Conservation (phyloP, 805 yeast genomes). For the Suhomyces faveliae region DNA sequence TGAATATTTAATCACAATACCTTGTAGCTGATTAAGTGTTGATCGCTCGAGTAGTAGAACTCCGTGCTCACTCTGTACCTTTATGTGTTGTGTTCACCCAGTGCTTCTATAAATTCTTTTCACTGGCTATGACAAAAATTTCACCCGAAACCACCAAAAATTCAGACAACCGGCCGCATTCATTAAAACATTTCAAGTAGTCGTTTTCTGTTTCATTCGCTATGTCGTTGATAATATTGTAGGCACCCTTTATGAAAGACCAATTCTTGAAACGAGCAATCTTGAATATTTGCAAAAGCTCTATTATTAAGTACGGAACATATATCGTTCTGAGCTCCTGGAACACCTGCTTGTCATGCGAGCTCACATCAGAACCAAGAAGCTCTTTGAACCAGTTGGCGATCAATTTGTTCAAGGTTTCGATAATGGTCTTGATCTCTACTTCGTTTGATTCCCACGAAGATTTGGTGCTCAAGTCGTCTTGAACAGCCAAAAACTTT, state of each 20-base stretch:
- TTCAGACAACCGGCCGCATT: conserved; percentile 54
- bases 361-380: conserved; percentile 8
- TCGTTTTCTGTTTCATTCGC: conserved; percentile 63
- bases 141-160: conserved; percentile 54
- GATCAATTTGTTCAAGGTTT: conserved; percentile 27
- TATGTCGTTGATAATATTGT: conserved; percentile 57
- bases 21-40: no score
- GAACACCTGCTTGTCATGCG: conserved; percentile 38
- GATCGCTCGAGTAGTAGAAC: no score
- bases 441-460: conserved; percentile 31
- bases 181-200: conserved; percentile 59
- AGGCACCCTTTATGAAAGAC: conserved; percentile 54
- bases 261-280: conserved; percentile 36
- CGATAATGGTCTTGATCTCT: conserved; percentile 34
- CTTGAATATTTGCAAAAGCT: conserved; percentile 54
- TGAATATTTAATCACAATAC: no score
- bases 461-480: conserved; percentile 14
- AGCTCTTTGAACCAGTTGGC: conserved; percentile 39
- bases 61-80: no score
- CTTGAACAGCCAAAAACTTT: conserved; percentile 23
- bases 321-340: conserved; percentile 62
- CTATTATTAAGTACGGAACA: conserved; percentile 70
- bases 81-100: no score
- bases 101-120: no score
- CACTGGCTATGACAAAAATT: conserved; percentile 52